These are phyloP conservation scores for Penicillium griseofulvum DNA, from an alignment of 2,329 filamentous ascomycete genomes.

Conservation along the genomic window DNA sequence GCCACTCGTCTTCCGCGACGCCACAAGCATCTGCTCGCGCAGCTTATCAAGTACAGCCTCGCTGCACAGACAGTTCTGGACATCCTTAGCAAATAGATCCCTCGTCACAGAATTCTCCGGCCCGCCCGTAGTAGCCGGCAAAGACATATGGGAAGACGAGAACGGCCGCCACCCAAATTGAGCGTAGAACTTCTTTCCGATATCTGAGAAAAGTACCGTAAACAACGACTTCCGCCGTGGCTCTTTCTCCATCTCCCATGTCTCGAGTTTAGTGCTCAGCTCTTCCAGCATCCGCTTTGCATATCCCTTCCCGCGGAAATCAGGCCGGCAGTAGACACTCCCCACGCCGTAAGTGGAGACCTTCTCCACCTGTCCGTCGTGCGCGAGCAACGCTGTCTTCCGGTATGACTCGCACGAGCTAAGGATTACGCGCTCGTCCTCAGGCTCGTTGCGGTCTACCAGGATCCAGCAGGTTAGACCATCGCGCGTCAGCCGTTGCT, in stretches of 20 bases:
- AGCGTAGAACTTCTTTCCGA: slow-evolving; percentile 79
- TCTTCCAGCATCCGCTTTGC: slow-evolving; percentile 72
- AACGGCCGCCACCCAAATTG: slow-evolving; percentile 73
- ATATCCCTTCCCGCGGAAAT: slow-evolving; percentile 70
- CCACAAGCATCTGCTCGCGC: slow-evolving; percentile 58
- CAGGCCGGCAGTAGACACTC: slow-evolving; percentile 71
- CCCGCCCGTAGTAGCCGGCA: slow-evolving; percentile 47
- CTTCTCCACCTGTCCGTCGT: slow-evolving; percentile 56
- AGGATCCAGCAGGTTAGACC: slow-evolving; percentile 62
- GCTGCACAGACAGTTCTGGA: slow-evolving; percentile 50
- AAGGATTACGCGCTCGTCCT: slow-evolving; percentile 48
- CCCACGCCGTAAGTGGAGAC: slow-evolving; percentile 68
- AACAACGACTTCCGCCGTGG: slow-evolving; percentile 54
- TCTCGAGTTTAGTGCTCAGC: slow-evolving; percentile 55
- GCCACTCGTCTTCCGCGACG: slow-evolving; percentile 40
- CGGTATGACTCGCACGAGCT: slow-evolving; percentile 58
- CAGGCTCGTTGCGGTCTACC: slow-evolving; percentile 46
- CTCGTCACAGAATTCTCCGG: slow-evolving; percentile 22
- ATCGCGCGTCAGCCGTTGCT: slow-evolving; percentile 53
- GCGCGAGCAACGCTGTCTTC: slow-evolving; percentile 43
- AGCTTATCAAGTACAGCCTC: slow-evolving; percentile 65
- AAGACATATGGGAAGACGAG: slow-evolving; percentile 67
- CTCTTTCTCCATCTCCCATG: slow-evolving; percentile 50
- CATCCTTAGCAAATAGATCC: slow-evolving; percentile 34
- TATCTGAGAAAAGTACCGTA: slow-evolving; percentile 81